Base-by-base conservation (phyloP, 208 protist species). In the Naegleria gruberi region DNA sequence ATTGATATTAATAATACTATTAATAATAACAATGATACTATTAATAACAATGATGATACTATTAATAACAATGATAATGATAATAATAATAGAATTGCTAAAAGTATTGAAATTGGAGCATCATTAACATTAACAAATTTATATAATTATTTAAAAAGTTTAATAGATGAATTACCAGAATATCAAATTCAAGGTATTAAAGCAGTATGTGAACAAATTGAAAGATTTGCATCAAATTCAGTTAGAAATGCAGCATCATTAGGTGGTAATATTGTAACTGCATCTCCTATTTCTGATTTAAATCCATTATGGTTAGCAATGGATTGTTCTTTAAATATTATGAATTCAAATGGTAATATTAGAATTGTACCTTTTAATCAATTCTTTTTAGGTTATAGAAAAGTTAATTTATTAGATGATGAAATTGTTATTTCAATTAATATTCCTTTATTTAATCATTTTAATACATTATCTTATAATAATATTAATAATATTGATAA, bases 241-340 rank as follows among this genome's bases (percentile, higher is more conserved):
- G 95, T 98, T 89, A 92, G 96, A 73, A 97, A 97, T 92, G 92
- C 92, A 42, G 95, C 94, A 0, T 93, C 91, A 46, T 34, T 97
- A 17, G 96, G 92, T 86, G 96, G 95, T 84, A 98, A 97, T 91
- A 82, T 98, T 30, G 93, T 92, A n/a, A 96, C 93, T 37, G 95
- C 94, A 0, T 93, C 91, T 40, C 96, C 96, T 81, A 96, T 96
- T 77, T 95, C 93, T 5, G 96, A 97, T 91, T 91, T 97, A 30
- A 95, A 95, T 83, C 95, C 96, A 15, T 57, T 97, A 30, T 87
- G 37, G 41, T 3, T 44, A n/a, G 82, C 82, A 46, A 30, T 85
- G 15, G 82, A 8, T 34, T 4, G 8, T 12, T 15, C 5, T 34
- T 26, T 45, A 26, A 85, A 45, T 34, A 43, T 85, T 46, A 26